Evolutionary conservation across 2,329 filamentous ascomycete genomes (phyloP).

Genomic region (Clarireedia hainanense): DNA sequence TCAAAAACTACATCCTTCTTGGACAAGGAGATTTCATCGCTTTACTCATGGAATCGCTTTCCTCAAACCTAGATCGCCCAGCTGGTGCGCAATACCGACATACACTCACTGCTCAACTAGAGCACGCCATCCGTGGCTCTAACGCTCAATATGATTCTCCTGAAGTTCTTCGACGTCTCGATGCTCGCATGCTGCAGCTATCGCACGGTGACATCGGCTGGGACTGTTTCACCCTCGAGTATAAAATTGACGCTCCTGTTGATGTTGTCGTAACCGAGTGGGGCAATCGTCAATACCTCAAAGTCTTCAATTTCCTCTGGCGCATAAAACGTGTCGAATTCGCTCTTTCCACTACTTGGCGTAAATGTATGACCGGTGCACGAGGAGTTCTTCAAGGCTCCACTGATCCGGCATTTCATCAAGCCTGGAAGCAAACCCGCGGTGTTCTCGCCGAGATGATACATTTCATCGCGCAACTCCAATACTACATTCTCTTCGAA

Average conservation of each 20-base stretch:
- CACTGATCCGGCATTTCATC: constrained; percentile 58
- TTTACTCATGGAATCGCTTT: constrained; percentile 90
- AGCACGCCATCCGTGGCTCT: constrained; percentile 93
- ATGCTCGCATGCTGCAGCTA: constrained; percentile 96
- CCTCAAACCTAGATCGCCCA: constrained; percentile 85
- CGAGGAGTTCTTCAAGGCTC: constrained; percentile 75
- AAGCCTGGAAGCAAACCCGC: constrained; percentile 84
- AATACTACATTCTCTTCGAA: constrained; percentile 98
- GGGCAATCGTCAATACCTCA: constrained; percentile 92
- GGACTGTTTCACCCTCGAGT: constrained; percentile 98
- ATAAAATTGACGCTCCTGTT: constrained; percentile 93
- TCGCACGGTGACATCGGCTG: constrained; percentile 96
- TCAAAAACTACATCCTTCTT: constrained; percentile 91
- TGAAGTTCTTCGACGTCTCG: constrained; percentile 83
- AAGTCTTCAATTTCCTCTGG: constrained; percentile 99
- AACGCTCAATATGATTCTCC: constrained; percentile 94
- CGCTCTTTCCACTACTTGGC: constrained; percentile 82
- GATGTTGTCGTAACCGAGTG: constrained; percentile 96
- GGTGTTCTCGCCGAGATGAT: constrained; percentile 95
- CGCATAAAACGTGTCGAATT: constrained; percentile 97
- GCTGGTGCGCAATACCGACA: constrained; percentile 97
- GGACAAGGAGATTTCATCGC: constrained; percentile 97
- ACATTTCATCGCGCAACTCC: constrained; percentile 92
- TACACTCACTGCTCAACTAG: constrained; percentile 92
- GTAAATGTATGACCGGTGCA: constrained; percentile 90